Evolutionary conservation across 78 protist genomes (phyloP).

Genomic region (Emiliania huxleyi): DNA sequence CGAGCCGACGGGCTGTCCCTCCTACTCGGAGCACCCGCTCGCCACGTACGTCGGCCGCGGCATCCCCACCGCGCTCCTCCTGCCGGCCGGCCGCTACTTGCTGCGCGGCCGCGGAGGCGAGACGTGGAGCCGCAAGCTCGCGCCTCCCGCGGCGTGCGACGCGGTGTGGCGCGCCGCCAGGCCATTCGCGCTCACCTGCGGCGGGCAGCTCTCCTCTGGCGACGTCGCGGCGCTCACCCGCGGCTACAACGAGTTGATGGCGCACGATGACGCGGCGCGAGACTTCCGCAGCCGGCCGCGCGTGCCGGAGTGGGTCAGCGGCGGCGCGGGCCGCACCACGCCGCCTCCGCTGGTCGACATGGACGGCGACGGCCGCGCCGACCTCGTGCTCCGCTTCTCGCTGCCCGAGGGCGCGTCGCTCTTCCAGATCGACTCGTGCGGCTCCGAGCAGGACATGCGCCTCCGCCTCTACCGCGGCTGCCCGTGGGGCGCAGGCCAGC

Average conservation of each 20-base stretch:
- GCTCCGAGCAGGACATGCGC: neutral
- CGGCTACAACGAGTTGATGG: no score
- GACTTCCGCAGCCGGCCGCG: neutral
- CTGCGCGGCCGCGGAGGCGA: neutral
- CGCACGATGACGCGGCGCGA: no score
- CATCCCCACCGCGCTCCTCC: neutral
- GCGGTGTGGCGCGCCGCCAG: neutral
- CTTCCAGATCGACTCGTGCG: neutral
- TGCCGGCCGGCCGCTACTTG: neutral
- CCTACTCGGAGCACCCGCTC: no score
- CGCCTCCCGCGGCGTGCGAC: neutral
- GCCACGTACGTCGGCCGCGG: no score
- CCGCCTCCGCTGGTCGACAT: neutral
- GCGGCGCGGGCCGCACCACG: neutral
- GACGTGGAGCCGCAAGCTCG: neutral
- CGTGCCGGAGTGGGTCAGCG: neutral
- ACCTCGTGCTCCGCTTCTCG: neutral
- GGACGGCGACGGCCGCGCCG: neutral
- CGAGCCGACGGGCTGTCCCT: no score
- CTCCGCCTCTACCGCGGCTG: neutral
- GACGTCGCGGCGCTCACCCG: no score
- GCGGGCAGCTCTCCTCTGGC: neutral
- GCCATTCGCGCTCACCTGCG: neutral
- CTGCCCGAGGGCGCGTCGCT: neutral
- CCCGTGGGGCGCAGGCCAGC: neutral